These are phyloP conservation scores for Sphaerobolus stellatus DNA, from an alignment of 1,284 basidiomycete species.

Conservation along the genomic window DNA sequence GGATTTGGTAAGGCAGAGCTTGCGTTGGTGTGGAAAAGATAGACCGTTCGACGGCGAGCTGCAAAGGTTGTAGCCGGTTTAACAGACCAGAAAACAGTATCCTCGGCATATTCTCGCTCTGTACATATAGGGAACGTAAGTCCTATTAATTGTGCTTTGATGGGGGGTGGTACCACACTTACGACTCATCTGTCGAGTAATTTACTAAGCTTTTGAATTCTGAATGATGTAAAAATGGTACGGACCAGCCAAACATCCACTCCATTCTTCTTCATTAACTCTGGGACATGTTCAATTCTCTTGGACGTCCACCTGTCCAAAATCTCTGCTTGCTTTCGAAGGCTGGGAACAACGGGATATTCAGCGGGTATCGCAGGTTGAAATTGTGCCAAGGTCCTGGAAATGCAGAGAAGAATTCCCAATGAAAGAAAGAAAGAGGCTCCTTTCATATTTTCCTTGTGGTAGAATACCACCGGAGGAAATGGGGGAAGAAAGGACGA, in stretches of 20 bases:
- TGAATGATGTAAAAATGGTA: not conserved
- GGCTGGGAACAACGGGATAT: conserved; percentile 42
- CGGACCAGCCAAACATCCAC: conserved; percentile 47
- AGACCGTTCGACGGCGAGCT: conserved; percentile 48
- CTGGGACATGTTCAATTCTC: conserved; percentile 41
- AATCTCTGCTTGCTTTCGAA: conserved; percentile 45
- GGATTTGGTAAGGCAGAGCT: conserved; percentile 44
- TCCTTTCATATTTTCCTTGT: not conserved
- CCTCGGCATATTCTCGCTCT: conserved; percentile 53
- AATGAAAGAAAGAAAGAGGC: not conserved
- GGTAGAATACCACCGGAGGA: not conserved
- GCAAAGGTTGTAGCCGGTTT: conserved; percentile 51
- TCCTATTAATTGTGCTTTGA: conserved; percentile 18
- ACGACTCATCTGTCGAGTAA: too few relatives aligned
- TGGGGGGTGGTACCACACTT: conserved; percentile 16
- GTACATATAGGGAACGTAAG: too few relatives aligned
- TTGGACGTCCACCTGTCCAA: conserved; percentile 46
- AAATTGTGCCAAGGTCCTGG: conserved; percentile 25
- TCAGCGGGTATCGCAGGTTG: conserved; percentile 36
- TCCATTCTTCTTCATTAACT: conserved; percentile 42
- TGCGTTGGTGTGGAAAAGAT: conserved; percentile 48
- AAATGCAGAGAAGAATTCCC: too few relatives aligned
- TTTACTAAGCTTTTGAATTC: conserved; percentile 1
- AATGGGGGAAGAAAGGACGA: not conserved
- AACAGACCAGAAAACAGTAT: conserved; percentile 53